Base-by-base conservation (phyloP, 1,139 yeast genomes). In the Suhomyces taliae region DNA sequence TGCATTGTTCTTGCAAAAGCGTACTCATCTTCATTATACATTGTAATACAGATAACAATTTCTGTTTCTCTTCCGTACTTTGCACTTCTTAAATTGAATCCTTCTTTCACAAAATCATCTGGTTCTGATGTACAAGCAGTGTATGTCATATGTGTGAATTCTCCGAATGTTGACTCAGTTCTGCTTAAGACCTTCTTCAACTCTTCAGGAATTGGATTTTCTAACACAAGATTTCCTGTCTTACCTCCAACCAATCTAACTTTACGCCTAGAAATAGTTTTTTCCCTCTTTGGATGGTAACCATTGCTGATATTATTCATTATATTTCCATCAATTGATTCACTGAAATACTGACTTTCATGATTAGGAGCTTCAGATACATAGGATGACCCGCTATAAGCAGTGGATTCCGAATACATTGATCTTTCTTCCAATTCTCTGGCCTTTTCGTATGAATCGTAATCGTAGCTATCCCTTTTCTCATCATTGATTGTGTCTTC, bases 81-180 rank as follows among this genome's bases (percentile, higher is more conserved):
- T 9, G 90, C 85, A 24, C 95, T 88, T 58, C 98, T 80, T 45
- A 93, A 71, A 2, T 90, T 83, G 66, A 90, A 93, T 0, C 98
- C 98, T 43, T 81, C 82, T 7, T 72, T 74, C n/a, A 80, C 79
- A 61, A 88, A 93, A 37, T 85, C 83, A 64, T 90, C 93, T 1
- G 97, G 96, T 51, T 87, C 89, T 0, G 93, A 78, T 1, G 98
- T 91, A 62, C 95, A 89, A 0, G 97, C 97, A 0, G 97, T 88
- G 65, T 91, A 90, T 52, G 96, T 82, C 96, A 93, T 90, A 66
- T 88, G 89, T 11, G 93, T 85, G 62, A 89, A 93, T 65, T 93
- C 99, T 44, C 95, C 97, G 54, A 73, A 72, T 3, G 79, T 78
- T 39, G 88, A 84, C 56, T 90, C 96, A 27, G 93, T 79, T 57